Percentiles rank a stretch among this genome's conserved stretches.
Conservation (phyloP, 768 basidiomycete genomes). For the Boletellus ananiceps region DNA sequence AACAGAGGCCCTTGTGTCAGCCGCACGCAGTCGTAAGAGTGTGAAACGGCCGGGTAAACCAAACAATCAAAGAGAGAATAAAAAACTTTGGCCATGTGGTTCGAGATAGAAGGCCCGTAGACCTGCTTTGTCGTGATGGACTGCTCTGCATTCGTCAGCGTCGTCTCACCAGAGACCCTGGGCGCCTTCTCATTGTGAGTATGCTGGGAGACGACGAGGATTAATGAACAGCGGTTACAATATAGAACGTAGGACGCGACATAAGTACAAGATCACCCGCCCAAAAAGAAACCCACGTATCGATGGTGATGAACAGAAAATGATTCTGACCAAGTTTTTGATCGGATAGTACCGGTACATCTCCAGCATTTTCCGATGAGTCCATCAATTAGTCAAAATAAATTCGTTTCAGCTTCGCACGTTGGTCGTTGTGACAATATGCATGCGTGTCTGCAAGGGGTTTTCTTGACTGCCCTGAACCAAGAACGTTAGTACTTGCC, state of each 20-base stretch:
- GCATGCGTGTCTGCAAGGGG: constrained; percentile 81
- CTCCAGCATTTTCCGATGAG: too few species aligned
- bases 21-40: constrained; percentile 88
- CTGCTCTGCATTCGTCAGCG: constrained; percentile 88
- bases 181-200: constrained; percentile 94
- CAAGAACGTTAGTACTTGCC: constrained; percentile 81
- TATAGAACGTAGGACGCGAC: constrained; percentile 30
- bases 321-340: too few species aligned
- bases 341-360: too few species aligned
- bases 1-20: constrained; percentile 94
- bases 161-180: constrained; percentile 93
- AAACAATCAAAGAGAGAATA: constrained; percentile 91
- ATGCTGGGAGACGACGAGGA: constrained; percentile 48
- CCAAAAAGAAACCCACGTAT: constrained; percentile 59
- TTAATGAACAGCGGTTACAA: not conserved
- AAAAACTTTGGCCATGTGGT: constrained; percentile 98
- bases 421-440: constrained; percentile 29
- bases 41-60: constrained; percentile 99
- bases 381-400: constrained; percentile 71
- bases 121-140: constrained; percentile 99
- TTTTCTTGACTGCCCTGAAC: constrained; percentile 98
- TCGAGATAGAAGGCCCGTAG: constrained; percentile 98
- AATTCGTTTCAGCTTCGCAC: constrained; percentile 46
- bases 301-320: too few species aligned
- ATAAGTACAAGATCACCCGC: constrained; percentile 77